phyloP scores from a whole-genome alignment of 345 rosid species.

The Lumnitzera racemosa region DNA sequence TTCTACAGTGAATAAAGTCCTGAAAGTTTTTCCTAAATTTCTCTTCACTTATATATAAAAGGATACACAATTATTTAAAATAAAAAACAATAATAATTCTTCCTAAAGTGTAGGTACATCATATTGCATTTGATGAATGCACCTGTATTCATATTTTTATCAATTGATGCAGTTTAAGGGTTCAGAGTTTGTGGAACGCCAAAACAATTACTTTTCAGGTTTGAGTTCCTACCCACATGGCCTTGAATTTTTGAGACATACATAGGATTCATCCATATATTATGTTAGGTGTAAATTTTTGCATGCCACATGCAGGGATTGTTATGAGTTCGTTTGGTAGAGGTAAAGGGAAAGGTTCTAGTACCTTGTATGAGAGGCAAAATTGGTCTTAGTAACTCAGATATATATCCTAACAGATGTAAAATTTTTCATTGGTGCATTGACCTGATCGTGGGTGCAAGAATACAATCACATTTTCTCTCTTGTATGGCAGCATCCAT shows the following conservation, averaged over 20 bases:
- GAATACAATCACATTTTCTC: conserved; percentile 6
- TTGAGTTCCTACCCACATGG: neutral
- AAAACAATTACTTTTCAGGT: conserved; percentile 74
- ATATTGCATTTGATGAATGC: neutral
- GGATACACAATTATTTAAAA: too few relatives aligned
- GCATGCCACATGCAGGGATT: too few relatives aligned
- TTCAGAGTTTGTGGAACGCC: conserved; percentile 56
- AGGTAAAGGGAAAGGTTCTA: too few relatives aligned
- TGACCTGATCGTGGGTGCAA: neutral
- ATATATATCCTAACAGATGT: neutral
- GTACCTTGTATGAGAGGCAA: too few relatives aligned
- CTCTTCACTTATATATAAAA: too few relatives aligned
- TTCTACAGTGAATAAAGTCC: too few relatives aligned
- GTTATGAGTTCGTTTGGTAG: too few relatives aligned
- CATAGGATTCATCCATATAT: too few relatives aligned
- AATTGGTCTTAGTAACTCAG: too few relatives aligned
- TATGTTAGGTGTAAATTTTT: too few relatives aligned
- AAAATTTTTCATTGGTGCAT: neutral
- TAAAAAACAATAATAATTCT: too few relatives aligned
- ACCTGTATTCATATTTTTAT: conserved; percentile 1
- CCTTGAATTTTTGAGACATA: conserved; percentile 4
- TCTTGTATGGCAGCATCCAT: conserved; percentile 47
- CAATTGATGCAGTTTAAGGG: conserved; percentile 54
- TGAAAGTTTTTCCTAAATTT: too few relatives aligned
- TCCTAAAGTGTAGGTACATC: neutral